These are phyloP conservation scores for Pueraria montana DNA, from an alignment of 306 rosid species.

Conservation along the genomic window DNA sequence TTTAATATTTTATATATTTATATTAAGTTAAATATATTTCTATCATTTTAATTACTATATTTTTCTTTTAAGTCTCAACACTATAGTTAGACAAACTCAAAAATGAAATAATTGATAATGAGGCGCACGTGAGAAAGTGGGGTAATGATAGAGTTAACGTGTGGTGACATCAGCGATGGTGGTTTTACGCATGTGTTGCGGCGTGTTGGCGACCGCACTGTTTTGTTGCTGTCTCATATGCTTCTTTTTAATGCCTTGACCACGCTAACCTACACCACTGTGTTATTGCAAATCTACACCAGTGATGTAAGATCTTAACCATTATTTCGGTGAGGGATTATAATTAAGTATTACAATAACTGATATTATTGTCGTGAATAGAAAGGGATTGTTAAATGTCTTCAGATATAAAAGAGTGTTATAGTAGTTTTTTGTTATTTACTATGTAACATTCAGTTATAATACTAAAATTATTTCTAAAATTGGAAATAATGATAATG, in stretches of 20 bases:
- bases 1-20: no score
- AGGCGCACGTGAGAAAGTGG: slow-evolving; percentile 64
- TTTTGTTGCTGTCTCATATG: slow-evolving; percentile 24
- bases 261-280: no score
- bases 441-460: not conserved
- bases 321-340: no score
- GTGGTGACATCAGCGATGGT: slow-evolving; percentile 54
- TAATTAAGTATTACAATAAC: no score
- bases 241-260: no score
- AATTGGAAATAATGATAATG: not conserved
- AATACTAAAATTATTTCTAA: not conserved
- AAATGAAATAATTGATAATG: not conserved
- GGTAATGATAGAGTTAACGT: slow-evolving; percentile 56
- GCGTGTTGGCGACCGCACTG: slow-evolving; percentile 30
- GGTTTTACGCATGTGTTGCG: slow-evolving; percentile 56
- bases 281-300: no score
- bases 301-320: no score
- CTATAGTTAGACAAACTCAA: not conserved
- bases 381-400: not conserved
- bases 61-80: not conserved
- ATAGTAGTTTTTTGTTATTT: no score
- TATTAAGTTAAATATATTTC: no score
- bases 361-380: not conserved
- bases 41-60: no score
- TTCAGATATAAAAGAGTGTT: no score